These are phyloP conservation scores for Anastatica hierochuntica DNA, from an alignment of 345 rosid genomes.

Conservation along the genomic window DNA sequence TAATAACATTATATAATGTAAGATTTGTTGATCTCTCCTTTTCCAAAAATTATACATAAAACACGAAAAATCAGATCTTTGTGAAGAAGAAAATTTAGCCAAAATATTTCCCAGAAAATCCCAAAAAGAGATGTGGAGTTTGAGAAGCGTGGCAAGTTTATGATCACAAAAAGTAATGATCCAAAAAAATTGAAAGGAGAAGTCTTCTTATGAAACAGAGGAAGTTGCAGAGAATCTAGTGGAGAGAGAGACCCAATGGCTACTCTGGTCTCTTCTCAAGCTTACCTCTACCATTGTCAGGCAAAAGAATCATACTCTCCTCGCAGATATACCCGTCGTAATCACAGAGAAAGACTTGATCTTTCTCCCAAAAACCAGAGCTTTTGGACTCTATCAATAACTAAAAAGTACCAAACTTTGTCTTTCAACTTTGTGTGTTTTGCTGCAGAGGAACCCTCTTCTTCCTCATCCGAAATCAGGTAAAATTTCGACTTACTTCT, in stretches of 20 bases:
- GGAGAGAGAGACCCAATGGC: conserved; percentile 30
- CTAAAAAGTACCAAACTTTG: conserved; percentile 9
- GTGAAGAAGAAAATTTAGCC: too few species aligned
- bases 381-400: neutral
- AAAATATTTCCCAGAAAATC: neutral
- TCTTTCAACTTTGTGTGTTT: conserved; percentile 31
- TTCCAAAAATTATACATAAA: too few species aligned
- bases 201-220: conserved; percentile 9
- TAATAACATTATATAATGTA: too few species aligned
- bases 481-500: too few species aligned
- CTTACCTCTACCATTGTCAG: conserved; percentile 19
- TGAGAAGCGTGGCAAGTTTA: conserved; percentile 33
- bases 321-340: conserved; percentile 18
- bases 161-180: conserved; percentile 17
- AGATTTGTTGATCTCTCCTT: too few species aligned
- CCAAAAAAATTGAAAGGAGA: conserved; percentile 9
- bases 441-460: conserved; percentile 48
- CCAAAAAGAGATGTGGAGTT: neutral
- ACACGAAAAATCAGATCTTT: too few species aligned
- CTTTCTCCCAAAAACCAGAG: conserved; percentile 2
- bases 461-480: conserved; percentile 55
- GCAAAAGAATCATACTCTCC: neutral
- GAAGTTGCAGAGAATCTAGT: neutral
- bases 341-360: neutral
- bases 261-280: conserved; percentile 30